Base-by-base conservation (phyloP, 371 early-diverging fungal species). In the Amoeboaphelidium protococcarum region DNA sequence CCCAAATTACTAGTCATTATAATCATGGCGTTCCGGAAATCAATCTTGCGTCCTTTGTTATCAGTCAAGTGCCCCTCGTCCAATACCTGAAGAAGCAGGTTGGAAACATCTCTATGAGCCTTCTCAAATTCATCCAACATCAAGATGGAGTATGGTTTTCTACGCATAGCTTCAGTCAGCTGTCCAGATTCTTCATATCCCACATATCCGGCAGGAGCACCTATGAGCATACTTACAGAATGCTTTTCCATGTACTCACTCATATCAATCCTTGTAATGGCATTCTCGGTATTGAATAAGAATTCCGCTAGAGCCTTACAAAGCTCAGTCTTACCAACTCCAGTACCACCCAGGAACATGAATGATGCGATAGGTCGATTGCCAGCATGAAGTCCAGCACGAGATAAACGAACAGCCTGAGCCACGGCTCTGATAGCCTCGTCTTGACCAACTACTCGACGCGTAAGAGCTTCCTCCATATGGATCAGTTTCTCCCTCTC, bases 81-180 rank as follows among this genome's bases (percentile, higher is more conserved):
- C 1, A 92, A 68, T 0, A 94, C 73, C 52, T 63, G 63, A 47
- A 60, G 56, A 21, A 64, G 47, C 13, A 62, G 27, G 53, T 62
- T 65, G 2, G 58, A 22, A 16, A 50, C 59, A 26, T 74, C 79
- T 47, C 68, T 67, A 50, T 88, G 84, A 21, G 89, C 88, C 58
- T 87, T 80, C 54, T 92, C 90, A 46, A 92, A 66, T 62, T 92
- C 92, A 59, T 92, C 92, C 25, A 92, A 61, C 21, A 89, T 57
- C 13, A 89, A 70, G 22, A 91, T 81, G 13, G 78, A 67, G 52
- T 89, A 87, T 13, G 87, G 88, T 57, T 77, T 80, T 47, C 81
- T 73, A 52, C 82, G 73, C 23, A 89, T 74, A 1, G 82, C 76
- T 54, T 92, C 89, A 42, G 89, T 87, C 40, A 91, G 60, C 47